A percentile compares a stretch with the other conserved stretches of the same genome.
These are phyloP conservation scores for Colletotrichum simmondsii DNA, from an alignment of 2,329 filamentous ascomycete genomes.

Conservation along the genomic window DNA sequence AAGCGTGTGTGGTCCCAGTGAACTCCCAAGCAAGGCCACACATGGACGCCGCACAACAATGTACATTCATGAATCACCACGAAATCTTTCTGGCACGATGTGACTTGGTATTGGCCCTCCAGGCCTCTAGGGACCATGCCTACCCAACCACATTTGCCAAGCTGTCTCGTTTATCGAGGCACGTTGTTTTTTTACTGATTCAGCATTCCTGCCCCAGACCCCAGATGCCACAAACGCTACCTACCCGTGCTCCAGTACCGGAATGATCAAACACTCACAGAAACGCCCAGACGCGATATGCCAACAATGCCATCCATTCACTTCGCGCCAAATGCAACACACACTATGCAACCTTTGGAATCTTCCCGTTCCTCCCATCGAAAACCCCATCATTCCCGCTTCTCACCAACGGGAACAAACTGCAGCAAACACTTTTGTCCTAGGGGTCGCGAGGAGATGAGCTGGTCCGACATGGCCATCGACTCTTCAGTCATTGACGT, in stretches of 20 bases:
- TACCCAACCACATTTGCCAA: not conserved
- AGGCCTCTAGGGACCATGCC: not conserved
- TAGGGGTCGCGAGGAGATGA: slow-evolving; percentile 72
- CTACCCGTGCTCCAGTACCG: too few species aligned
- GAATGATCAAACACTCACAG: not conserved
- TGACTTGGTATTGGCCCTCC: not conserved
- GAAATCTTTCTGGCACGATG: not conserved
- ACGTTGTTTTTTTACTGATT: not conserved
- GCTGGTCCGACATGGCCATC: slow-evolving; percentile 75
- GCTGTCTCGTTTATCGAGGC: not conserved
- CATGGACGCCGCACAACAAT: not conserved
- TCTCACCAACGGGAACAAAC: slow-evolving; percentile 50
- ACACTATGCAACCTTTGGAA: not conserved
- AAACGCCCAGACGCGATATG: not conserved
- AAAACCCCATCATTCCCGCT: slow-evolving; percentile 2
- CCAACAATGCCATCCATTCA: too few species aligned
- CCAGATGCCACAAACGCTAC: not conserved
- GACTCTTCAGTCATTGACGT: slow-evolving; percentile 61
- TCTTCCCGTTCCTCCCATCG: not conserved
- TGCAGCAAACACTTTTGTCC: slow-evolving; percentile 68
- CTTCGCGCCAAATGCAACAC: not conserved
- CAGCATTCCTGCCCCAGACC: not conserved
- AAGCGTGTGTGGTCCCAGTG: not conserved
- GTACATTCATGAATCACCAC: not conserved
- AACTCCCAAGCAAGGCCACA: not conserved